Evolutionary conservation across 1,139 yeast genomes (phyloP).

Genomic region (Hansenula anomala): DNA sequence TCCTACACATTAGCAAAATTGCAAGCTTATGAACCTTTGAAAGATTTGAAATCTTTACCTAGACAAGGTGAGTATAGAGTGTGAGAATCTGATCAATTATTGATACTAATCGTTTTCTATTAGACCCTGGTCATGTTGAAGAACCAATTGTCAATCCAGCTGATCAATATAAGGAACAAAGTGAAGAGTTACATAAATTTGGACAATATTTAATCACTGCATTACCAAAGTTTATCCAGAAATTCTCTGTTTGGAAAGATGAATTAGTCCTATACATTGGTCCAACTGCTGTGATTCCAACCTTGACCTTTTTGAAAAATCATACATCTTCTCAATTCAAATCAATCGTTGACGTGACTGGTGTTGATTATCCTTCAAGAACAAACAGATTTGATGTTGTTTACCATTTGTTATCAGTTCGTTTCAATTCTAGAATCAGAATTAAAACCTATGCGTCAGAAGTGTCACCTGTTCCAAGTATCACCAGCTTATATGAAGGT

Average conservation of each 20-base stretch:
- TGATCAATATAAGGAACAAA: constrained; percentile 63
- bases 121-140: constrained; percentile 29
- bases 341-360: constrained; percentile 76
- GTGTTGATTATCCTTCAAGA: constrained; percentile 83
- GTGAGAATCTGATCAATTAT: neutral
- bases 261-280: constrained; percentile 76
- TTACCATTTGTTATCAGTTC: constrained; percentile 73
- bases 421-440: constrained; percentile 83
- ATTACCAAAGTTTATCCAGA: constrained; percentile 78
- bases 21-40: neutral
- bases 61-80: neutral
- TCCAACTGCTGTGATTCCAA: constrained; percentile 71
- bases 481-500: constrained; percentile 67
- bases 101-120: neutral
- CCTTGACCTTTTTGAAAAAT: constrained; percentile 63
- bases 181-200: constrained; percentile 76
- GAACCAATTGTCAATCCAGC: constrained; percentile 75
- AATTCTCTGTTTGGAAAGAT: constrained; percentile 87
- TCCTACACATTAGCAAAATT: neutral
- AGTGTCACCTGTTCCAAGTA: constrained; percentile 75
- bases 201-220: constrained; percentile 77
- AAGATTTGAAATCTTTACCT: neutral
- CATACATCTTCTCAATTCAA: constrained; percentile 83
- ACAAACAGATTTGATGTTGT: constrained; percentile 84
- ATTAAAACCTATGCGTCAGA: constrained; percentile 88